Evolutionary conservation across 208 protist species (phyloP).

Genomic region (Novymonas esmeraldas): DNA sequence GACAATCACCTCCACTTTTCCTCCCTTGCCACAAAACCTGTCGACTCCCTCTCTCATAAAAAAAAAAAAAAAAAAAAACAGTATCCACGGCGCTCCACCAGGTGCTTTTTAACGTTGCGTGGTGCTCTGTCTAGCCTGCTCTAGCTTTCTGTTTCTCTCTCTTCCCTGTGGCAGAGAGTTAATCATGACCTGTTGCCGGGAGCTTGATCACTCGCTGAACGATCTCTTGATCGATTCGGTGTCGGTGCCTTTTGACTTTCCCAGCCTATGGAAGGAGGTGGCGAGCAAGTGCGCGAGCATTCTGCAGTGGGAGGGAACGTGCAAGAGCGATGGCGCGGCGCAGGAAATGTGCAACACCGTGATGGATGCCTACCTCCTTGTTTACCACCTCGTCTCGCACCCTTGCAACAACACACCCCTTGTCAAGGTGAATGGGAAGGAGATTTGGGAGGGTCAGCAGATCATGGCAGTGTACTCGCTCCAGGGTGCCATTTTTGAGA

Average conservation of each 20-base stretch:
- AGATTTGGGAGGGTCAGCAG: constrained; percentile 36
- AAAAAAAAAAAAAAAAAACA: too few species aligned
- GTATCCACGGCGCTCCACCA: too few species aligned
- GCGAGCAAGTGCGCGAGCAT: constrained; percentile 31
- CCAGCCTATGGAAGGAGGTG: constrained; percentile 36
- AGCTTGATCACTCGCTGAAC: constrained; percentile 22
- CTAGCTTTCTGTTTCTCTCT: too few species aligned
- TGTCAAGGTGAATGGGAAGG: constrained; percentile 28
- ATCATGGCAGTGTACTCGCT: constrained; percentile 37
- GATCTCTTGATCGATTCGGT: constrained; percentile 37
- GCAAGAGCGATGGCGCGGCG: constrained; percentile 11
- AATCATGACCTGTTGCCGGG: constrained; percentile 24
- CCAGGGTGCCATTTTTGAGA: constrained; percentile 31
- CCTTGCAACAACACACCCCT: constrained; percentile 40
- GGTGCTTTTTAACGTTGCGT: too few species aligned
- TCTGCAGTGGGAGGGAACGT: constrained; percentile 30
- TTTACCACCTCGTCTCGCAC: constrained; percentile 55
- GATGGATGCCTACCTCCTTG: constrained; percentile 37
- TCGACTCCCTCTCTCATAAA: too few species aligned
- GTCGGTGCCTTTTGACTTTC: constrained; percentile 37
- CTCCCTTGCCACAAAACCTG: too few species aligned
- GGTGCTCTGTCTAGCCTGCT: too few species aligned
- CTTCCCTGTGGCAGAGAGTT: too few species aligned
- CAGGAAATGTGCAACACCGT: constrained; percentile 39
- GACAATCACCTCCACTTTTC: not conserved